These are phyloP conservation scores for Tricholoma matsutake DNA, from an alignment of 768 basidiomycete species.

Conservation along the genomic window DNA sequence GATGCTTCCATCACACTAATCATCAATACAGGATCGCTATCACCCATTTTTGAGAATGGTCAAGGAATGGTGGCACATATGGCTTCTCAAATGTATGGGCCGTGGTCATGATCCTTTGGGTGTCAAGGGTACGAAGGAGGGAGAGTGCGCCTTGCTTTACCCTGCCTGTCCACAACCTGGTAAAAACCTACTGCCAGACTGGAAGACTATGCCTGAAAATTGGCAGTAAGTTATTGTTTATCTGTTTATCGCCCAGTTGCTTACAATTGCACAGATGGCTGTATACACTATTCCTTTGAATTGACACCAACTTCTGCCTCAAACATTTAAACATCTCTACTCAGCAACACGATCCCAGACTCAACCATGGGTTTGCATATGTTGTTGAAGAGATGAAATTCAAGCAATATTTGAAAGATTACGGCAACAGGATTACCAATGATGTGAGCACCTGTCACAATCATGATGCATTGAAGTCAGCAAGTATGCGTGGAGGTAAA, in stretches of 20 bases:
- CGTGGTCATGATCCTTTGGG: constrained; percentile 16
- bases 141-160: constrained; percentile 24
- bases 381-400: constrained; percentile 7
- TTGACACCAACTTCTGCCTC: constrained; percentile 22
- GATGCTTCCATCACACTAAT: not conserved
- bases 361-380: too few species aligned
- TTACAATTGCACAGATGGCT: not conserved
- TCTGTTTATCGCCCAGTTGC: not conserved
- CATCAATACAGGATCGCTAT: constrained; percentile 17
- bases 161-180: too few species aligned
- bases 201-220: constrained; percentile 11
- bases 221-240: not conserved
- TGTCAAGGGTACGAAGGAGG: constrained; percentile 9
- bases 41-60: constrained; percentile 16
- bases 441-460: too few species aligned
- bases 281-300: too few species aligned
- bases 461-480: too few species aligned
- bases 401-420: constrained; percentile 7
- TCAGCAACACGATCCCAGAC: constrained; percentile 16
- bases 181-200: constrained; percentile 22
- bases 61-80: constrained; percentile 15
- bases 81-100: constrained; percentile 18
- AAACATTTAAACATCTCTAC: constrained; percentile 15
- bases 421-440: too few species aligned
- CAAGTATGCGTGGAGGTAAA: too few species aligned